phyloP scores from a whole-genome alignment of 176 grass and related monocot species.

The Microstegium vimineum region DNA sequence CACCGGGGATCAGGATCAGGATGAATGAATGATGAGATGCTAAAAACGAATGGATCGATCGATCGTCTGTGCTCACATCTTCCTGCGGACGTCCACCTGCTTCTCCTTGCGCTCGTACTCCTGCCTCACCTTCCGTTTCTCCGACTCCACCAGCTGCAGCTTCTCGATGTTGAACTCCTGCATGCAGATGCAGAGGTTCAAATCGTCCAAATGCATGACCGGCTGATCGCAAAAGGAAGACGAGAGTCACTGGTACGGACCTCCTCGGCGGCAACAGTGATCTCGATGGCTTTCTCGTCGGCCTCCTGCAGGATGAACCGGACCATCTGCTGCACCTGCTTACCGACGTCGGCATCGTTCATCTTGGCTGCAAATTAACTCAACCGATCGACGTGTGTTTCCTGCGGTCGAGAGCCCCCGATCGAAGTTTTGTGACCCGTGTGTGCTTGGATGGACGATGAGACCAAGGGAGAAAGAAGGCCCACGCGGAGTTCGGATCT shows the following conservation, averaged over 20 bases:
- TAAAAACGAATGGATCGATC: background rate
- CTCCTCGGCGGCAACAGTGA: conserved; percentile 71
- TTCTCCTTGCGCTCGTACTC: conserved; percentile 84
- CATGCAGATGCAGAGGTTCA: background rate
- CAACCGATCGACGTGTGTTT: background rate
- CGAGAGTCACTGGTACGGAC: background rate
- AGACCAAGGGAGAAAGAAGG: background rate
- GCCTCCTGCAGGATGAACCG: conserved; percentile 88
- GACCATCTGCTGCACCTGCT: conserved; percentile 88
- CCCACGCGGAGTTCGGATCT: conserved; percentile 40
- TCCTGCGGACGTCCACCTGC: conserved; percentile 68
- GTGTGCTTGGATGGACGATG: conserved; percentile 5
- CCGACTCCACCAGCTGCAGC: conserved; percentile 73
- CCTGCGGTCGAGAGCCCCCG: background rate
- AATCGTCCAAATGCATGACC: background rate
- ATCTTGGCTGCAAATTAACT: conserved; percentile 61
- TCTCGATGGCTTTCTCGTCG: conserved; percentile 85
- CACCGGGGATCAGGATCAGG: no score
- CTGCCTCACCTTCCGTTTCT: conserved; percentile 59
- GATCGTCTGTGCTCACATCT: conserved; percentile 66
- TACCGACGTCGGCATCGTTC: conserved; percentile 75
- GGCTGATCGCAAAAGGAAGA: background rate
- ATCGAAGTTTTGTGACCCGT: no score
- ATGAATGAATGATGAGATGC: background rate
- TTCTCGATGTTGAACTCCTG: conserved; percentile 92